Conservation (phyloP, 2,329 filamentous ascomycete genomes). For the Chaetothyriales sp. region DNA sequence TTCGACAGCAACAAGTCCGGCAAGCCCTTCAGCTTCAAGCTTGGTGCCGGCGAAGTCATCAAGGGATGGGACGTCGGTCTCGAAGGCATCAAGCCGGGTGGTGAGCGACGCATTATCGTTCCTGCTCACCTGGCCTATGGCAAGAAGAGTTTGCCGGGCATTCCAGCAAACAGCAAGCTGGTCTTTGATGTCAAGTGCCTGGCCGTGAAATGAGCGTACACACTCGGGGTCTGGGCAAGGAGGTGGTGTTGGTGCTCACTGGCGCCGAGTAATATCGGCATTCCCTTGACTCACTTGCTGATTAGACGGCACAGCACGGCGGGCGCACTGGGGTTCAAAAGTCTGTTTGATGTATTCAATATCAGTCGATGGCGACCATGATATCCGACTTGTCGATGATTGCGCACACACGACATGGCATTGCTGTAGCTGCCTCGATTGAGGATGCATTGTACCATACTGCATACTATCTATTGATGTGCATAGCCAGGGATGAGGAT, state of each 20-base stretch:
- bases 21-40: slow-evolving; percentile 91
- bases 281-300: background rate
- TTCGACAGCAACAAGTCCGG: slow-evolving; percentile 94
- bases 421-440: background rate
- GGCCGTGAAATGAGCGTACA: slow-evolving; percentile 13
- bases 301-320: background rate
- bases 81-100: slow-evolving; percentile 80
- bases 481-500: slow-evolving; percentile 2
- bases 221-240: background rate
- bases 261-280: background rate
- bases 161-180: slow-evolving; percentile 81
- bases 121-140: slow-evolving; percentile 82
- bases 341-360: background rate
- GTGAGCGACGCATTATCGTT: slow-evolving; percentile 84
- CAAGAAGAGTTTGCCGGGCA: slow-evolving; percentile 61
- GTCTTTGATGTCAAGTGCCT: slow-evolving; percentile 84
- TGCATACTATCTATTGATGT: no score
- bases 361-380: background rate
- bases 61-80: slow-evolving; percentile 97
- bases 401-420: background rate
- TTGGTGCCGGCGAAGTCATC: slow-evolving; percentile 90
- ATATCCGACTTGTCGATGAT: slow-evolving; percentile 2
- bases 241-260: background rate
- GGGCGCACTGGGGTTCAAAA: background rate
- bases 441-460: background rate